Evolutionary conservation across 2,329 filamentous ascomycete species (phyloP), one percentile per base, ranked within the genome.

Genomic region (Colletotrichum tamarilloi): DNA sequence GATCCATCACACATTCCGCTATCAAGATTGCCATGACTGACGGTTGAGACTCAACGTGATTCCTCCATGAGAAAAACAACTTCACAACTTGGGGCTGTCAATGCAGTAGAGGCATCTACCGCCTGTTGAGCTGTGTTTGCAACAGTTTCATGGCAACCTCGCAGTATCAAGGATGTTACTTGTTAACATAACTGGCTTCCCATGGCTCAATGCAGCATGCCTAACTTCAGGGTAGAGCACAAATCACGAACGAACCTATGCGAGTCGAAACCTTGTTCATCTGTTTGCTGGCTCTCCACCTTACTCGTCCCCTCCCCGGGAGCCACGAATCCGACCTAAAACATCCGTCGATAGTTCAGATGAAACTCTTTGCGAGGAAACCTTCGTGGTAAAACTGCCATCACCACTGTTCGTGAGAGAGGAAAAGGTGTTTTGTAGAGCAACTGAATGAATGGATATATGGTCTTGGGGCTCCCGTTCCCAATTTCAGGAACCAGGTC

Each of bases 291-390:
- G 30, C 9, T 16, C 4, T 1, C 4, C 14, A 42, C 9, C 46
- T 55, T 53, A 55, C 46, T 63, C 62, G 62, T n/a, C 62, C 46
- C 19, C 8, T 22, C 5, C n/a, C 4, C 46, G 46, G 62, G 12
- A 55, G 30, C n/a, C 26, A 11, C 30, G 7, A 26, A 35, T 22
- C 46, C 62, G 62, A 53, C 11, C 2, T 14, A 26, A 12, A 35
- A 38, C 12, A 49, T 4, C 60, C 28, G 0, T 16, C 2, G 28
- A 26, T 26, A 24, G n/a, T 63, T 63, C 46, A 55, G 62, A 63
- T 63, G 62, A 63, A 63, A 63, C 62, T 26, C 62, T 35, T 63
- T 53, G 14, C 46, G 62, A 63, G 62, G 28, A 63, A 63, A 63
- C 46, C 14, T 55, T 63, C 12, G 4, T 28, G 46, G 14, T n/a